A percentile compares a stretch with the other conserved stretches of the same genome.
These are phyloP conservation scores for Conidiobolus incongruus DNA, from an alignment of 371 early-diverging fungal species.

Conservation along the genomic window DNA sequence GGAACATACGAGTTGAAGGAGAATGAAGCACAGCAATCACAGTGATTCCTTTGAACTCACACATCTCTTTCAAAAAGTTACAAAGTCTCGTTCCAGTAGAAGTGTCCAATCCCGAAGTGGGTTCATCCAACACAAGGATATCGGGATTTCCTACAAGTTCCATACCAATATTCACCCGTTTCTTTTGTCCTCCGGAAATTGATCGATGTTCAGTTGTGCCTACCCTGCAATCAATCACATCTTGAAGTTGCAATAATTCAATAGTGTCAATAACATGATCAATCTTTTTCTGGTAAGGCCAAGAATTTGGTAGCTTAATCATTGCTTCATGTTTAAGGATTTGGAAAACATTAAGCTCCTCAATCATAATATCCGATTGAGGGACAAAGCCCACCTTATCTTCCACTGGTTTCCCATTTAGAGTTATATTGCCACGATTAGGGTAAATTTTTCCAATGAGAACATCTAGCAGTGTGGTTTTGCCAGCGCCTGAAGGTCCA, in stretches of 20 bases:
- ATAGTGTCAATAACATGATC: constrained; percentile 32
- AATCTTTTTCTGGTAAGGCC: constrained; percentile 16
- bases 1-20: constrained; percentile 35
- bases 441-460: constrained; percentile 31
- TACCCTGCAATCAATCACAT: constrained; percentile 32
- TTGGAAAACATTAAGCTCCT: constrained; percentile 31
- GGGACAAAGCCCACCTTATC: constrained; percentile 42
- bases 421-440: constrained; percentile 25
- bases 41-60: constrained; percentile 28
- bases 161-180: constrained; percentile 63
- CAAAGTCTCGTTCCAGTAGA: constrained; percentile 41
- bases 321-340: constrained; percentile 33
- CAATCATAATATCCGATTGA: constrained; percentile 40
- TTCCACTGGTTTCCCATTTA: constrained; percentile 35
- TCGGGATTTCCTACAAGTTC: constrained; percentile 69
- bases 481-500: constrained; percentile 59
- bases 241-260: constrained; percentile 26
- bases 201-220: constrained; percentile 39
- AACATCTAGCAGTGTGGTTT: constrained; percentile 32
- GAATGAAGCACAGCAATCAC: constrained; percentile 52
- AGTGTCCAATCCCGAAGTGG: constrained; percentile 68
- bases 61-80: constrained; percentile 24
- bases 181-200: constrained; percentile 66
- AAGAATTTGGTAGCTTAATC: constrained; percentile 29
- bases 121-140: constrained; percentile 84